Base-by-base conservation (phyloP, 345 rosid species). In the Dipteronia dyeriana region DNA sequence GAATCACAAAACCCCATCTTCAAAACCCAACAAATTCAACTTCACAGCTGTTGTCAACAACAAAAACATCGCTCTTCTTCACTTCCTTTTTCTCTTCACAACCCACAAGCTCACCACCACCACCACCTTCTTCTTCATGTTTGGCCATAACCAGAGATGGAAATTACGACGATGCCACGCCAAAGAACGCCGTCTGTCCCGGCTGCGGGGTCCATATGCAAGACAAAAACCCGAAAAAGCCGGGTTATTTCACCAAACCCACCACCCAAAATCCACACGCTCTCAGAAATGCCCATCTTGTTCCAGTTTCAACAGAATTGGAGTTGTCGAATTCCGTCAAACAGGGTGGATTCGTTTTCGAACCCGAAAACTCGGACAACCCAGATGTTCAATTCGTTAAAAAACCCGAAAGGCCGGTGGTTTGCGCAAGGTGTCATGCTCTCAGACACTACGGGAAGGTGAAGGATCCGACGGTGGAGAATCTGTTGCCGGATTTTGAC, bases 181-280 rank as follows among this genome's bases (percentile, higher is more conserved):
- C 92, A 16, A 39, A 59, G 59, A 71, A 80, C 73, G 70, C 89
- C n/a, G 89, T 96, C 73, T 96, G 99, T 79, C 95, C 95, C 10
- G 99, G 98, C 39, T 96, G 99, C 69, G 99, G 99, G 19, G 88
- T 94, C 78, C 94, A 87, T 75, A 81, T 96, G 90, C 98, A 96
- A 78, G 90, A 88, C 68, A 72, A 88, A 2, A 77, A 91, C 66
- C 89, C 97, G 23, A 90, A 90, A 67, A 86, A 74, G 9, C 98
- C 97, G 4, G 98, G 99, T 3, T 96, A 85, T 92, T 94, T 91
- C 88, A 70, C 82, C 60, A 78, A 29, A 39, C 97, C 98, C 54
- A 70, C 81, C 89, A 7, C 14, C 34, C 45, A 76, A 73, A 59
- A 73, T 81, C 47, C 87, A 67, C 83, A 74, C 70, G 85, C 70